Conservation (phyloP, 495 filamentous ascomycete genomes). For the Xylaria curta region DNA sequence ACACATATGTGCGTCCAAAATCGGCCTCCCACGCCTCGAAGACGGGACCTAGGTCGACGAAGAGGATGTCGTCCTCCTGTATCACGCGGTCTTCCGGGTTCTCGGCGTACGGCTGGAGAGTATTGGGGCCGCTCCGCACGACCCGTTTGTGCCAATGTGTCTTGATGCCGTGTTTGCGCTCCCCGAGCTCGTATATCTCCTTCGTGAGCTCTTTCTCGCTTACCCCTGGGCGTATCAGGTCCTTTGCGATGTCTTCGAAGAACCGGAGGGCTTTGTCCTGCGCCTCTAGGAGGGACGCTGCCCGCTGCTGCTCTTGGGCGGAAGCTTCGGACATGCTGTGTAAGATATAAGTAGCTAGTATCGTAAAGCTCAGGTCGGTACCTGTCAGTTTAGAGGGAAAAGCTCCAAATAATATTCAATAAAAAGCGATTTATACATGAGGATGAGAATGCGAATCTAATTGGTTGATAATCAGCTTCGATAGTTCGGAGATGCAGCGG, state of each 20-base stretch:
- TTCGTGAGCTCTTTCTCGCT: conserved; percentile 55
- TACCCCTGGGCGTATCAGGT: conserved; percentile 52
- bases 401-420: too few species aligned
- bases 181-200: conserved; percentile 55
- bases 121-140: conserved; percentile 58
- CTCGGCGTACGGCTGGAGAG: conserved; percentile 50
- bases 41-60: conserved; percentile 57
- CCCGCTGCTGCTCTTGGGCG: neutral
- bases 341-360: neutral
- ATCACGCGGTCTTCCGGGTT: conserved; percentile 59
- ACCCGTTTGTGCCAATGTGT: conserved; percentile 62
- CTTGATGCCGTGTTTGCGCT: conserved; percentile 49
- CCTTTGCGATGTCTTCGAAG: conserved; percentile 57
- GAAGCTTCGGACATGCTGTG: neutral
- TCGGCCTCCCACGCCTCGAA: conserved; percentile 61
- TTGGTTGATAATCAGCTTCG: neutral
- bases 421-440: neutral
- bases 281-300: conserved; percentile 28
- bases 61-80: conserved; percentile 54
- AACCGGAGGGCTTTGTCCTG: conserved; percentile 51
- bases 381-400: neutral
- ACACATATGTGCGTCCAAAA: conserved; percentile 54
- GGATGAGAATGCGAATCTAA: neutral
- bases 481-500: neutral
- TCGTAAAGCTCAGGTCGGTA: neutral